Percentiles rank a stretch among this genome's conserved stretches.
Conservation (phyloP, 768 basidiomycete species). For the Boletus tomentosulus region DNA sequence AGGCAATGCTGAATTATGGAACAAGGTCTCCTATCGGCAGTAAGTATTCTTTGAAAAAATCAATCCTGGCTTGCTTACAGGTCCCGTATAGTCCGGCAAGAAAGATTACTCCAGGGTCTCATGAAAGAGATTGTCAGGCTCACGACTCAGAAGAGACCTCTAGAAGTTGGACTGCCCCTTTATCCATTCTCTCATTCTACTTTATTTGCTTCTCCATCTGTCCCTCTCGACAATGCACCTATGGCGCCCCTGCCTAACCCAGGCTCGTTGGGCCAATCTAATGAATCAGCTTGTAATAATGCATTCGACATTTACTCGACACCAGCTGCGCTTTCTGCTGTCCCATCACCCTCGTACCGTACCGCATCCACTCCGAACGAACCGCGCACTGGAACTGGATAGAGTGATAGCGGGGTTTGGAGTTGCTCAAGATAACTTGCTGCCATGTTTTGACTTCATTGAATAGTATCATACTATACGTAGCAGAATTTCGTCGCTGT, state of each 20-base stretch:
- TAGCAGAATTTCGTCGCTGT: background rate
- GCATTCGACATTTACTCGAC: slow-evolving; percentile 10
- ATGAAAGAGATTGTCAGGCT: slow-evolving; percentile 83
- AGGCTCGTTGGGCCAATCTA: slow-evolving; percentile 4
- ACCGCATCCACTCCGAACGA: slow-evolving; percentile 5
- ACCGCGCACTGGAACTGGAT: slow-evolving; percentile 1
- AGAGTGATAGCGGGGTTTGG: slow-evolving; percentile 6
- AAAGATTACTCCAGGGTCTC: slow-evolving; percentile 73
- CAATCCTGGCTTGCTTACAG: slow-evolving; percentile 1
- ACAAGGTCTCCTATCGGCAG: slow-evolving; percentile 77
- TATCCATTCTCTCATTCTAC: slow-evolving; percentile 76
- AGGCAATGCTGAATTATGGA: slow-evolving; percentile 82
- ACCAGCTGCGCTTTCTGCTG: background rate
- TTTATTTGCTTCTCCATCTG: slow-evolving; percentile 51
- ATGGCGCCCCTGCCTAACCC: slow-evolving; percentile 30
- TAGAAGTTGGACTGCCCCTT: slow-evolving; percentile 75
- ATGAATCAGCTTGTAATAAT: slow-evolving; percentile 2
- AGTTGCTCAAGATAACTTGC: slow-evolving; percentile 6
- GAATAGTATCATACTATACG: slow-evolving; percentile 5
- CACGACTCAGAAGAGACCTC: slow-evolving; percentile 75
- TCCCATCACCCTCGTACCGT: slow-evolving; percentile 4
- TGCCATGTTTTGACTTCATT: slow-evolving; percentile 1
- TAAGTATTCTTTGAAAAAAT: slow-evolving; percentile 36
- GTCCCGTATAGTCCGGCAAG: slow-evolving; percentile 63
- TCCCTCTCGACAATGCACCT: slow-evolving; percentile 27